These are phyloP conservation scores for Rhexocercosporidium sp. DNA, from an alignment of 2,329 filamentous ascomycete species.

Conservation along the genomic window DNA sequence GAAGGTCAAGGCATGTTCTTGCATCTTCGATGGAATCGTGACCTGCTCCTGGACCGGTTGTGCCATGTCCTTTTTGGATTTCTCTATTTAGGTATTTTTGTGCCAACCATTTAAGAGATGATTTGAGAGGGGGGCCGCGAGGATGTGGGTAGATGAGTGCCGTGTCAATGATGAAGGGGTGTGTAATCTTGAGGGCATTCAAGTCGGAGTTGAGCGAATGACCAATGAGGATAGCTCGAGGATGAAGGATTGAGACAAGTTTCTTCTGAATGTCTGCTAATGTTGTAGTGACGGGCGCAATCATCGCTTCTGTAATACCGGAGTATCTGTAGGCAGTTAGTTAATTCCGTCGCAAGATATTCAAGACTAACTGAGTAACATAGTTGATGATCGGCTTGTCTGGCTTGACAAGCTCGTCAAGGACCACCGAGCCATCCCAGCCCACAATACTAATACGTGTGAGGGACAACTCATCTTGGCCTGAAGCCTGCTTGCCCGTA, in stretches of 20 bases:
- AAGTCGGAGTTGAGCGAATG: constrained; percentile 86
- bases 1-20: constrained; percentile 85
- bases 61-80: constrained; percentile 80
- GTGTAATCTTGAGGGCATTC: constrained; percentile 81
- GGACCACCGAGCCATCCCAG: constrained; percentile 81
- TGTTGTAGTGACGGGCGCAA: constrained; percentile 82
- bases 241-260: constrained; percentile 73
- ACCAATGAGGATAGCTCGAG: constrained; percentile 75
- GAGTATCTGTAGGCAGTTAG: constrained; percentile 62
- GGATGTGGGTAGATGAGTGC: constrained; percentile 89
- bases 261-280: constrained; percentile 81
- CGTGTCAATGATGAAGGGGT: constrained; percentile 94
- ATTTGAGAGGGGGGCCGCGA: constrained; percentile 86
- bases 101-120: constrained; percentile 85
- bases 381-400: constrained; percentile 89
- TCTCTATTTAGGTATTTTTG: constrained; percentile 85
- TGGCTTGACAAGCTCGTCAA: constrained; percentile 94
- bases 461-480: constrained; percentile 77
- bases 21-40: constrained; percentile 96
- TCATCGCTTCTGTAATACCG: constrained; percentile 87
- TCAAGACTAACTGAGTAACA: constrained; percentile 67
- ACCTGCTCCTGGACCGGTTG: constrained; percentile 56
- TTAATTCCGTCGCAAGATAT: constrained; percentile 13
- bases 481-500: constrained; percentile 54
- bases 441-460: constrained; percentile 86